Percentiles rank a stretch among this genome's conserved stretches.
phyloP scores from a whole-genome alignment of 176 grass and related monocot species.

The Eleusine coracana region DNA sequence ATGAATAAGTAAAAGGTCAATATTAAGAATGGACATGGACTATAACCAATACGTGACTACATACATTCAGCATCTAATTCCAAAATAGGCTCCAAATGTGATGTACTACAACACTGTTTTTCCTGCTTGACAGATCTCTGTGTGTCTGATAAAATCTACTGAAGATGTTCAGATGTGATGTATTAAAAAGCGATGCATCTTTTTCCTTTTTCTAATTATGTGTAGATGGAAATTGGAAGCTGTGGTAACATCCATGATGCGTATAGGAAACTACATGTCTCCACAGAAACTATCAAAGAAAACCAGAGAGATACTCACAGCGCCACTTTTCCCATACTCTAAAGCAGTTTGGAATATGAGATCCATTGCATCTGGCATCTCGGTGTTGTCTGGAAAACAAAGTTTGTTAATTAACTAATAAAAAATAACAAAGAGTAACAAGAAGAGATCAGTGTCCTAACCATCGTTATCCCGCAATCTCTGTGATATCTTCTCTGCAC shows the following conservation, averaged over 20 bases:
- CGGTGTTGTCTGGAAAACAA: conserved; percentile 52
- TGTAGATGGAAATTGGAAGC: not conserved
- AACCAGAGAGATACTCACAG: conserved; percentile 51
- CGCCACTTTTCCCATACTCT: conserved; percentile 55
- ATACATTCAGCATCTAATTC: not conserved
- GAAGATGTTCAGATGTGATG: not conserved
- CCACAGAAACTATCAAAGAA: not conserved
- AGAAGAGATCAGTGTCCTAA: conserved; percentile 40
- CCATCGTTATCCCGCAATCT: conserved; percentile 50
- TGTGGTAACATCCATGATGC: not conserved
- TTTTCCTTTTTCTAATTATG: not conserved
- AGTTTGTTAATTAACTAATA: conserved; percentile 29
- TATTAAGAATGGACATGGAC: not conserved
- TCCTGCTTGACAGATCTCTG: not conserved
- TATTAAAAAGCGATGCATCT: not conserved
- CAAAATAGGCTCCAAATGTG: not conserved
- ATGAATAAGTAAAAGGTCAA: not conserved
- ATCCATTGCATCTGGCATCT: conserved; percentile 82
- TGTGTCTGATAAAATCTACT: conserved; percentile 16
- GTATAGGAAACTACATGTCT: not conserved
- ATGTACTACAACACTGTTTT: not conserved
- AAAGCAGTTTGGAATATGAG: conserved; percentile 77
- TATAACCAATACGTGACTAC: conserved; percentile 1
- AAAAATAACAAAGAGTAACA: conserved; percentile 12
- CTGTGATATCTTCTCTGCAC: conserved; percentile 65